Evolutionary conservation across 805 yeast genomes (phyloP).

Genomic region (Metschnikowia gruessii): DNA sequence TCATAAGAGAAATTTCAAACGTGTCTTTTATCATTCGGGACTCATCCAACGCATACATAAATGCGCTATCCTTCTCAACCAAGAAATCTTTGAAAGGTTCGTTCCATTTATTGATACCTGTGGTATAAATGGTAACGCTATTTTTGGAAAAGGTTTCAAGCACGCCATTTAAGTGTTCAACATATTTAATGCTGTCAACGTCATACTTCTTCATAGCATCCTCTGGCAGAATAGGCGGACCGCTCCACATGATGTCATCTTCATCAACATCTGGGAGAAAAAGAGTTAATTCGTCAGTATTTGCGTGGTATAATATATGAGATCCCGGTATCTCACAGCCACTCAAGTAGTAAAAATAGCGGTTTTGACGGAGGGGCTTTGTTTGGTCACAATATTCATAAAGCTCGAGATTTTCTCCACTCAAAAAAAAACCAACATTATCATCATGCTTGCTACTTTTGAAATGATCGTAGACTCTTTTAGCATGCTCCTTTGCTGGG

Average conservation of each 20-base stretch:
- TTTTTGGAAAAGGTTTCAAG: conserved; percentile 29
- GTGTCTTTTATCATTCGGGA: conserved; percentile 80
- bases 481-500: conserved; percentile 81
- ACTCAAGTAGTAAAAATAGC: conserved; percentile 83
- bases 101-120: conserved; percentile 52
- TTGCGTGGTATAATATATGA: conserved; percentile 57
- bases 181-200: conserved; percentile 76
- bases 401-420: conserved; percentile 56
- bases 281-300: conserved; percentile 55
- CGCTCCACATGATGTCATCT: conserved; percentile 97
- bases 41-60: conserved; percentile 78
- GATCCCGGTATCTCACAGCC: conserved; percentile 83
- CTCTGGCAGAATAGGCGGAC: conserved; percentile 68
- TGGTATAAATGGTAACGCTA: conserved; percentile 42
- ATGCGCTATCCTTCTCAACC: conserved; percentile 43
- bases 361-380: conserved; percentile 78
- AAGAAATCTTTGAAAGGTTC: conserved; percentile 36
- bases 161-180: conserved; percentile 43
- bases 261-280: conserved; percentile 80
- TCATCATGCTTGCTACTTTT: conserved; percentile 22
- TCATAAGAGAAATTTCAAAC: conserved; percentile 72
- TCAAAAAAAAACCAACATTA: conserved; percentile 48
- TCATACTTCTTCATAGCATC: conserved; percentile 67
- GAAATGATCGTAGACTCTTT: conserved; percentile 45
- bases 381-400: conserved; percentile 79